Base-by-base conservation (phyloP, 1,284 basidiomycete species). In the Phaffia rhodozyma region DNA sequence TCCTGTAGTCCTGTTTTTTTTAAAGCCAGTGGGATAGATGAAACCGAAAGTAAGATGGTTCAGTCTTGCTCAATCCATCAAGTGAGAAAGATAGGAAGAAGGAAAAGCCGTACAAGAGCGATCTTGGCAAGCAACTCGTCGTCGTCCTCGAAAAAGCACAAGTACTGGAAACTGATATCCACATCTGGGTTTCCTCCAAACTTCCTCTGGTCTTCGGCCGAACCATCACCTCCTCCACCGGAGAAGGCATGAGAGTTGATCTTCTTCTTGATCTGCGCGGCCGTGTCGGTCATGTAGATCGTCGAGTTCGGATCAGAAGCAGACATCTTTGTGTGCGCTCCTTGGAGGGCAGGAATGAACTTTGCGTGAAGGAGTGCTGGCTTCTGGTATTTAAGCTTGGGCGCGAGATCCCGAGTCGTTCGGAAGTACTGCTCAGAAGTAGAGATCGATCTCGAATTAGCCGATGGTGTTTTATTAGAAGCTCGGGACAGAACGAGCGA, bases 291-390 rank as follows among this genome's bases (percentile, higher is more conserved):
- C 93, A 99, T 97, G 77, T 83, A 97, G 69, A 98, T 94, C 70
- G 87, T 87, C 67, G 85, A 87, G 76, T 89, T 93, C 47, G 85
- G 80, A 75, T 93, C 87, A 59, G 88, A 91, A 3, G 94, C 94
- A 72, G 89, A 93, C 96, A 99, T 99, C 79, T 99, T 99, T 51
- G 91, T 96, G 75, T 96, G 91, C 5, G 92, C 88, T 51, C 96
- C 96, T 78, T 97, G 94, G 20, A 99, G 81, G 1, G 96, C 93
- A 5, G 96, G 96, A 79, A 99, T 96, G 82, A 99, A 99, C 74
- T 94, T 96, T 65, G 92, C 84, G 76, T 97, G 92, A 60, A 99
- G 80, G 32, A 97, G 82, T 7, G 87, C 79, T 2, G 96, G 96
- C 76, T 98, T 98, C 63, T 87, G 91, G 78, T 96, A 96, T 77